Conservation (phyloP, 441 rosid species). For the Monsonia emarginata region DNA sequence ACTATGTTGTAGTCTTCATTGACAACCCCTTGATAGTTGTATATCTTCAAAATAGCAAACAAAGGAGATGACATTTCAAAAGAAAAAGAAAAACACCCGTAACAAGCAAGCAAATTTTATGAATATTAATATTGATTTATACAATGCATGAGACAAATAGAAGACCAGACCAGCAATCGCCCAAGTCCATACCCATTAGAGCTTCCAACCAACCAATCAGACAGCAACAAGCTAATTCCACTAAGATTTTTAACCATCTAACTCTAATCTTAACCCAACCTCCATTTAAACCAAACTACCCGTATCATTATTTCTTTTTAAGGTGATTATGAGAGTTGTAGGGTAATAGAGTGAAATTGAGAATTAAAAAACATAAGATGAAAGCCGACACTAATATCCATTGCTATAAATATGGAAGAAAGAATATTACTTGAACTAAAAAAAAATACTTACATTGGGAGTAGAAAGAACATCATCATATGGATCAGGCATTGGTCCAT, state of each 20-base stretch:
- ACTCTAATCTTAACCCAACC: neutral
- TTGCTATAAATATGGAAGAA: neutral
- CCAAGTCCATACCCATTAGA: too few species aligned
- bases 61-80: constrained; percentile 2
- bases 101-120: too few species aligned
- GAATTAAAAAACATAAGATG: neutral
- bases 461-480: constrained; percentile 86
- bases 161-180: neutral
- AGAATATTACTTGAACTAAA: neutral
- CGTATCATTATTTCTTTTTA: too few species aligned
- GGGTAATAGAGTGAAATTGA: neutral
- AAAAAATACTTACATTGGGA: constrained; percentile 58
- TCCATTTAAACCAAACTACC: neutral
- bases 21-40: constrained; percentile 77
- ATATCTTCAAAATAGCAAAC: constrained; percentile 45
- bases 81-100: neutral
- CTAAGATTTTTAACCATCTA: neutral
- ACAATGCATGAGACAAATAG: constrained; percentile 44
- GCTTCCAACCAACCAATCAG: too few species aligned
- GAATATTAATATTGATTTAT: too few species aligned
- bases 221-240: too few species aligned
- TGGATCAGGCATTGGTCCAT: constrained; percentile 90
- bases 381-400: neutral
- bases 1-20: constrained; percentile 76
- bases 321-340: neutral